Base-by-base conservation (phyloP, 345 rosid species). In the Camelina neglecta region DNA sequence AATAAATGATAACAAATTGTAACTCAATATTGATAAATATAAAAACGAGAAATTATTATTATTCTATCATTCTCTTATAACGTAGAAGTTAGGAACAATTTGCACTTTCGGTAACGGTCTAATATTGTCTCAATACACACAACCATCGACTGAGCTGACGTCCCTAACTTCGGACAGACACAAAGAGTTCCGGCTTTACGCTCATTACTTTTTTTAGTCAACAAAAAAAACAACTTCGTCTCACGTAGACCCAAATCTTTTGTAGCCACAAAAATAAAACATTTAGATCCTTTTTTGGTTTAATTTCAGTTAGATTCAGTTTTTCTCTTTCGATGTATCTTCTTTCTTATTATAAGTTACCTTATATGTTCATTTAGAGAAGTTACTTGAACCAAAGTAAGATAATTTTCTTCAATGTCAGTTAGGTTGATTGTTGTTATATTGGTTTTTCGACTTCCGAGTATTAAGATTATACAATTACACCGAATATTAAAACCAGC, bases 121-220 rank as follows among this genome's bases (percentile, higher is more conserved):
- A n/a, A 26, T 55, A 29, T 10, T 57, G 59, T 26, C 41, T 45
- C 44, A 26, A 29, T 26, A 38, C n/a, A 59, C 47, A 39, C 12
- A 53, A 23, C 38, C 56, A 44, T 45, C 50, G 65, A 55, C 51
- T 63, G 60, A 70, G 60, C 55, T 76, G 65, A 63, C 45, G 66
- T 76, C 47, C 23, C 53, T 41, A 70, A 70, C 45, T 76, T 76
- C 11, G 60, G 70, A 70, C 54, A 60, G 63, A 63, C 45, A 69
- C 24, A 63, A 62, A 62, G 42, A 48, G 44, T 36, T 39, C 20
- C 58, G 58, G 53, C 29, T 58, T 74, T 20, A 60, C 35, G 39
- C 47, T 67, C 74, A 10, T 51, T 68, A 29, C 55, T 68, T 23
- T 59, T 47, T 60, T 67, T 36, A 35, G 41, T 33, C 72, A 38